Base-by-base conservation (phyloP, 371 early-diverging fungal species). In the Polyrhizophydium stewartii region DNA sequence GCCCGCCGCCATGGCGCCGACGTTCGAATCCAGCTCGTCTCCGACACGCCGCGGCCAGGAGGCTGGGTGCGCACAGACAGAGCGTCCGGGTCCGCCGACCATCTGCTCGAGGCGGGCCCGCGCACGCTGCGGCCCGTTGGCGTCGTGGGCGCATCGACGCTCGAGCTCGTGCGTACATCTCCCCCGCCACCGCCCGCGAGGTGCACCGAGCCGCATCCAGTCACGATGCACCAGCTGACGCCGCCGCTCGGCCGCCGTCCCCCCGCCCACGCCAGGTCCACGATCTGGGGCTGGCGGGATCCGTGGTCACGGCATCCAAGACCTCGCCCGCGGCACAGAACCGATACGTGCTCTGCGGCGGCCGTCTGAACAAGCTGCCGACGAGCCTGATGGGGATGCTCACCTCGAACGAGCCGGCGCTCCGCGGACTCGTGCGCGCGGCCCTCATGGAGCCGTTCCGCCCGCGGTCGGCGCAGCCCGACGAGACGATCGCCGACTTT, bases 31-130 rank as follows among this genome's bases (percentile, higher is more conserved):
- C 76, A 81, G 1, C 70, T 95, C 35, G 64, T 94, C n/a, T 93
- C 94, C 63, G 79, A 77, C 21, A 66, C 85, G 2, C 64, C 85
- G 46, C 86, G 91, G 28, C 68, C 85, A 12, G 96, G 96, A 41
- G 96, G 96, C 1, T 96, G 94, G 94, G 76, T 96, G 59, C 79
- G 85, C 31, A 84, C 90, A 22, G 82, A 75, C 9, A 72, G 79
- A 33, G 77, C 79, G 12, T 67, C 64, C 7, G 35, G 35, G 7
- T 35, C 35, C 7, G 35, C 35, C 35, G 35, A 35, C 13, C 47
- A 60, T 21, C 73, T 93, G 5, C 85, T 89, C 57, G 97, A 97
- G 67, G 75, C 77, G 37, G 97, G 97, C 0, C 94, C 96, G 6
- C 80, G 97, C 31, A 92, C 91, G 5, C 74, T 97, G 59, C 80